phyloP scores from a whole-genome alignment of 176 grass and related monocot species.

The Stipa capillata region DNA sequence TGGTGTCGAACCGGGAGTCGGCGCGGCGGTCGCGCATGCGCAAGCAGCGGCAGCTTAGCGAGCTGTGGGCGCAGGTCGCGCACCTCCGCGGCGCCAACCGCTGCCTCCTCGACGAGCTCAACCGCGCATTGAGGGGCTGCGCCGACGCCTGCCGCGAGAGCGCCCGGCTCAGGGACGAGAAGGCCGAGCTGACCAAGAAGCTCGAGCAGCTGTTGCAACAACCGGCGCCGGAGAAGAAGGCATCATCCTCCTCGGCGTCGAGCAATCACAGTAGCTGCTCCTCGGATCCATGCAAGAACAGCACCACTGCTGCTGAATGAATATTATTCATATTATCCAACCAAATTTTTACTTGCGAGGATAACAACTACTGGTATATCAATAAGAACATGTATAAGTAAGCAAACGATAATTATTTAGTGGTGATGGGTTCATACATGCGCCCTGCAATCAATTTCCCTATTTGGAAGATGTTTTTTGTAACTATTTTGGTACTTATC shows the following conservation, averaged over 20 bases:
- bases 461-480: background rate
- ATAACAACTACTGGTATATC: conserved; percentile 13
- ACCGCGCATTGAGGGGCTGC: conserved; percentile 39
- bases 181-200: conserved; percentile 41
- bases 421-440: conserved; percentile 1
- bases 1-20: conserved; percentile 90
- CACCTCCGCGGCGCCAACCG: conserved; percentile 58
- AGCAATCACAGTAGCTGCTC: conserved; percentile 21
- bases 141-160: conserved; percentile 43
- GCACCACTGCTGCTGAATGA: conserved; percentile 8
- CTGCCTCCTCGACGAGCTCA: conserved; percentile 73
- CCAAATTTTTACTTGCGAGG: conserved; percentile 26
- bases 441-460: background rate
- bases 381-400: conserved; percentile 28
- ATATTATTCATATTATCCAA: conserved; percentile 3
- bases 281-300: conserved; percentile 11
- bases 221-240: background rate
- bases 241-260: background rate
- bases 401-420: conserved; percentile 17
- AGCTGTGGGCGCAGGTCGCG: conserved; percentile 60
- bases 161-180: conserved; percentile 43
- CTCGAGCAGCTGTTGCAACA: conserved; percentile 40
- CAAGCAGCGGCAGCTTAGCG: conserved; percentile 85
- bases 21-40: conserved; percentile 85
- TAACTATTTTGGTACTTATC: background rate